These are phyloP conservation scores for Picea mariana DNA, from an alignment of 83 land plant genomes.

Conservation along the genomic window DNA sequence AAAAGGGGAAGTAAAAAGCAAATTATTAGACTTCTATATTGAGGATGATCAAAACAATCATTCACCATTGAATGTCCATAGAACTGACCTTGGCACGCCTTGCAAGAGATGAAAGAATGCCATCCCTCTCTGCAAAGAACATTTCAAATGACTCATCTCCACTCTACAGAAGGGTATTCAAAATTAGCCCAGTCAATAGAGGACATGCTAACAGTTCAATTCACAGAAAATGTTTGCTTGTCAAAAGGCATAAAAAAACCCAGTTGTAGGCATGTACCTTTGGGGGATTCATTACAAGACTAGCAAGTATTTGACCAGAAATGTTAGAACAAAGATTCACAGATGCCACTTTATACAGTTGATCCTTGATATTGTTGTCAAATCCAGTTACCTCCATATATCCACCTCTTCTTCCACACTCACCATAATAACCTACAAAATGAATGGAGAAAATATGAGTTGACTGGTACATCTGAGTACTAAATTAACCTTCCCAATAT, in stretches of 20 bases:
- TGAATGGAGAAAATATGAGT: not conserved
- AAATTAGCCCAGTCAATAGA: constrained; percentile 14
- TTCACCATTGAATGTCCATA: not conserved
- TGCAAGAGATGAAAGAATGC: constrained; percentile 81
- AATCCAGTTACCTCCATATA: constrained; percentile 98
- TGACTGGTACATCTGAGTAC: not conserved
- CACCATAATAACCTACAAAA: constrained; percentile 89
- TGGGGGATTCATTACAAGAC: constrained; percentile 98
- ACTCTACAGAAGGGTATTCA: constrained; percentile 45
- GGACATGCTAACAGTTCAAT: not conserved
- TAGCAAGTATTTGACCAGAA: constrained; percentile 93
- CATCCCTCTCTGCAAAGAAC: constrained; percentile 74
- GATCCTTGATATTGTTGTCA: constrained; percentile 74
- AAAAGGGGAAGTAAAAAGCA: too few species aligned
- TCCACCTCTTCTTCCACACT: constrained; percentile 98
- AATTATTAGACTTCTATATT: too few species aligned
- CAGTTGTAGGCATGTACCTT: constrained; percentile 54
- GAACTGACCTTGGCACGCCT: constrained; percentile 88
- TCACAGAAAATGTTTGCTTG: not conserved
- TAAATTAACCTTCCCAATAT: not conserved
- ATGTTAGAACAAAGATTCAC: constrained; percentile 96
- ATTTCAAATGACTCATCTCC: constrained; percentile 92
- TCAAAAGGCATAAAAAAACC: not conserved
- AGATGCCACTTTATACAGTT: constrained; percentile 93
- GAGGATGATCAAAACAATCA: too few species aligned